Conservation (phyloP, 345 rosid genomes). For the Melastoma malabathricum region DNA sequence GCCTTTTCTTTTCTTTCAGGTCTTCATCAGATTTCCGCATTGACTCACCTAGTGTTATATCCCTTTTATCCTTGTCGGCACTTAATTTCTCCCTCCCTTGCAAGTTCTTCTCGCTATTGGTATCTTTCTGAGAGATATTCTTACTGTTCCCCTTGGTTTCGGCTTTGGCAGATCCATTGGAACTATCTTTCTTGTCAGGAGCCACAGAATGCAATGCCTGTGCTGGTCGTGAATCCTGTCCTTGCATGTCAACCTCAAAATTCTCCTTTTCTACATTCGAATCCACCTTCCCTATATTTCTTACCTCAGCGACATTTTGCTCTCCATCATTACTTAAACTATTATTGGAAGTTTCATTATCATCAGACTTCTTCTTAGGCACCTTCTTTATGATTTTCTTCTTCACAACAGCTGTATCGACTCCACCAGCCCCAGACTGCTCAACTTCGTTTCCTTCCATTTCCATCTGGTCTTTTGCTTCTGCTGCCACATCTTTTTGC, state of each 20-base stretch:
- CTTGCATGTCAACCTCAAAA: constrained; percentile 10
- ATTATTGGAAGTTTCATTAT: constrained; percentile 22
- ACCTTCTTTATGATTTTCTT: constrained; percentile 75
- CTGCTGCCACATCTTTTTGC: constrained; percentile 22
- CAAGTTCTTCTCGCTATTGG: constrained; percentile 21
- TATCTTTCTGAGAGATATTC: constrained; percentile 24
- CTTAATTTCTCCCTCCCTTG: constrained; percentile 24
- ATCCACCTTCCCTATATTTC: constrained; percentile 17
- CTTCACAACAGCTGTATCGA: constrained; percentile 15
- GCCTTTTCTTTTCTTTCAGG: constrained; percentile 52
- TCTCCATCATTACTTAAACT: constrained; percentile 23
- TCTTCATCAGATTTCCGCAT: constrained; percentile 34
- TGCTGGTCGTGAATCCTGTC: constrained; percentile 16
- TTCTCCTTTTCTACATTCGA: constrained; percentile 19
- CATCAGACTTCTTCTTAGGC: constrained; percentile 54
- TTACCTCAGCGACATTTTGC: constrained; percentile 21
- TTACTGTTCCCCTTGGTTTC: constrained; percentile 28
- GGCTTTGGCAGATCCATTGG: constrained; percentile 15
- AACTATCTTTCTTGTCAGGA: constrained; percentile 28
- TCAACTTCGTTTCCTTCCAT: constrained; percentile 24
- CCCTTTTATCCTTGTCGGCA: constrained; percentile 36
- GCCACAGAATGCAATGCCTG: constrained; percentile 17
- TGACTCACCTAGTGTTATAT: constrained; percentile 29
- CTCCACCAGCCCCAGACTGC: not conserved
- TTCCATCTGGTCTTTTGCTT: constrained; percentile 27